Evolutionary conservation across 2,329 filamentous ascomycete genomes (phyloP).

Genomic region (Diaporthe sp.): DNA sequence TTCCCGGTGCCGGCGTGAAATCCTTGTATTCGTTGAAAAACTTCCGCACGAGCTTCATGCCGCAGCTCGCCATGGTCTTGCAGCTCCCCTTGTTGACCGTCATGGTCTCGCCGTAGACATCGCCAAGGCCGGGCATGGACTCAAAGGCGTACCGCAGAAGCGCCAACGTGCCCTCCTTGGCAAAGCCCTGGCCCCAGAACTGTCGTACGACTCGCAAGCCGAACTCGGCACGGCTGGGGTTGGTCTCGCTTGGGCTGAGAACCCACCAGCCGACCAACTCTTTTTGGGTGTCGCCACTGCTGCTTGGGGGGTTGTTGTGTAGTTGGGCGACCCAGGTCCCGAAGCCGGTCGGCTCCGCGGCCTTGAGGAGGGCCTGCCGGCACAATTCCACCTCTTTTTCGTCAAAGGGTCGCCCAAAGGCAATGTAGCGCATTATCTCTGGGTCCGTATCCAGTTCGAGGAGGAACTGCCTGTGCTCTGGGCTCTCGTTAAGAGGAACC

Average conservation of each 20-base stretch:
- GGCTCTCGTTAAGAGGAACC: neutral
- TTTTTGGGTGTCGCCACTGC: neutral
- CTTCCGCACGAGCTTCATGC: neutral
- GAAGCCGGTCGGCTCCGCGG: neutral
- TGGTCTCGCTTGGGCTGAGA: neutral
- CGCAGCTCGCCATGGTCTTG: neutral
- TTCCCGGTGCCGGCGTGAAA: neutral
- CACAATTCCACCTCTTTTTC: neutral
- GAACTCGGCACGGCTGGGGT: neutral
- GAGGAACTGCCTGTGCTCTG: neutral
- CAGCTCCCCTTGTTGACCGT: neutral
- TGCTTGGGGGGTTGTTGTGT: neutral
- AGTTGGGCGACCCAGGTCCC: conserved; percentile 3
- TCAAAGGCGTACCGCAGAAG: neutral
- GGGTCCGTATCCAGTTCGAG: neutral
- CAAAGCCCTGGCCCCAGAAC: neutral
- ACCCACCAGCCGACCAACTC: conserved; percentile 9
- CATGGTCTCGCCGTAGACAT: neutral
- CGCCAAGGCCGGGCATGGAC: neutral
- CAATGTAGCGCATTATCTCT: neutral
- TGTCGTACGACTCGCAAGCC: neutral
- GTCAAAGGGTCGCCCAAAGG: neutral
- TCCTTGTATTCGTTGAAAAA: conserved; percentile 7
- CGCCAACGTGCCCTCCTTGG: neutral
- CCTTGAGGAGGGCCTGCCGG: conserved; percentile 1